Evolutionary conservation across 352 stramenopile genomes (phyloP), one percentile per base, ranked within the genome.

Genomic region (Globisporangium solare): DNA sequence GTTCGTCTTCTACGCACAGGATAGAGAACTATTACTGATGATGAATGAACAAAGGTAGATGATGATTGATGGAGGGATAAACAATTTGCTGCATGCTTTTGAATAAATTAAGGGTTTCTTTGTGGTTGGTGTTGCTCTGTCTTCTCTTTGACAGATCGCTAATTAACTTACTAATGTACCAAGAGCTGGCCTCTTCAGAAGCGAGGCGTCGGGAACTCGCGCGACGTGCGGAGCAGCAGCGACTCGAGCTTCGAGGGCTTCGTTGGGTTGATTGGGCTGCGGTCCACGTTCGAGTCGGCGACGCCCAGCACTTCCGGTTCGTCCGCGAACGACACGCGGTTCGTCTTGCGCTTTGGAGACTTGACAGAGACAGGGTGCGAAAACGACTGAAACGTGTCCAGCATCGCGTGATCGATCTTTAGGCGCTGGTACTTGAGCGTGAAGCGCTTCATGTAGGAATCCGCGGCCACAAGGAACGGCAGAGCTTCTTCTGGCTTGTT

Each of bases 401-500:
- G 70, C 77, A 94, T 84, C 32, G 83, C 83, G 60, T 89, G 79
- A 46, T 94, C 83, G 32, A 94, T 83, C 72, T 89, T 91, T 20
- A 94, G 68, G 27, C 81, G 79, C 64, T 94, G 81, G 59, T 89
- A 89, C 70, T 94, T 92, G 67, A 92, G 73, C 56, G 83, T 89
- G 64, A 94, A 94, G 55, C 83, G 83, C 65, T 90, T 90, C 83
- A 94, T 92, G 78, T 94, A 94, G 45, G 83, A 90, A 53, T 94
- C 83, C 14, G 83, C 83, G 6, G 81, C 79, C 10, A 92, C 71
- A 20, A 94, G 68, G 63, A 94, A 88, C 0, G 81, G 75, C 22
- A 94, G 64, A 18, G 83, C 83, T 62, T 92, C 79, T 52, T 94
- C 83, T 13, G 73, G 80, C 60, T 91, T 90, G 75, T 90, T 90